Base-by-base conservation (phyloP, 371 early-diverging fungal genomes). In the Mucor lusitanicus region DNA sequence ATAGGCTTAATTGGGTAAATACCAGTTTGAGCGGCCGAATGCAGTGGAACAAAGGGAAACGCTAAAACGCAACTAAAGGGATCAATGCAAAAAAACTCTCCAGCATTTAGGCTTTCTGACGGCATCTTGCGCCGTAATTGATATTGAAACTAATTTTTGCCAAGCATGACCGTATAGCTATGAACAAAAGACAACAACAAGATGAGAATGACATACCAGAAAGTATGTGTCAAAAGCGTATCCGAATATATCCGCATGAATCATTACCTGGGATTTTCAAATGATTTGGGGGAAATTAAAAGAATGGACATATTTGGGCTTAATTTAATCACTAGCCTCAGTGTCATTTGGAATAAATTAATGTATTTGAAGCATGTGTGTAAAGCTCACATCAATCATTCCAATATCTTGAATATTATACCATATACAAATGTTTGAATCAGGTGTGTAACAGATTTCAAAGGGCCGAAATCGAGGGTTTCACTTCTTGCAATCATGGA, bases 231-330 rank as follows among this genome's bases (percentile, higher is more conserved):
- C 55, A 55, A 30, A 55, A 55, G 30, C 6, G 8, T 55, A 32
- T 55, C 55, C 55, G 55, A 55, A 2, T 55, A 28, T 17, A 32
- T 55, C 55, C 55, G 55, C 55, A 55, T 55, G 55, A 55, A 55
- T 32, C 3, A 55, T 50, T 12, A 7, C 21, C 23, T 11, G 25
- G 50, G 50, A 11, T 50, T 50, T 25, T 50, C 12, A 6, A 11
- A n/a, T 23, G 5, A 11, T 23, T 33, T 33, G 21, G 23, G 25
- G 8, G 6, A 6, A 44, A 19, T n/a, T 44, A 19, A 19, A 19
- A 3, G 7, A 44, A n/a, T 44, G 7, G 4, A 44, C 19, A 13
- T 37, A 13, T 44, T 44, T 44, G 44, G 44, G 19, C 19, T 44
- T 44, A 6, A 19, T 44, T n/a, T 17, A 44, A 0, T 13, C 17